Evolutionary conservation across 2,329 filamentous ascomycete species (phyloP), one percentile per base, ranked within the genome.

Genomic region (Alternaria sp.): DNA sequence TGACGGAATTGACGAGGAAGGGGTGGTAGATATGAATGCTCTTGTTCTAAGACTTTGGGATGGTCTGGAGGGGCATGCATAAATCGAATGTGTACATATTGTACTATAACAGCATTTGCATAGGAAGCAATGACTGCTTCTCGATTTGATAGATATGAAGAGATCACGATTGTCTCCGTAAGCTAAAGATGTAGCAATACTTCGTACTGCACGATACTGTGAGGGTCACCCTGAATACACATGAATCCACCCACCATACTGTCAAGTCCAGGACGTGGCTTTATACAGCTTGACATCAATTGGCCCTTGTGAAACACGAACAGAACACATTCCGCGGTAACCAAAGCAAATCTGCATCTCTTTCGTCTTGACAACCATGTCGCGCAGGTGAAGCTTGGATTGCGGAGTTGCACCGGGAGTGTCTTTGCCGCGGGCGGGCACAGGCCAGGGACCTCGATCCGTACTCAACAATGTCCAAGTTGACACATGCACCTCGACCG

Each of bases 1-100:
- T 93, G 6, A 83, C 86, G 74, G 86, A 91, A 77, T 83, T 96
- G 81, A 90, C 87, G 71, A 87, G 83, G 76, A 92, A 96, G 81
- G 93, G 93, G 3, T 96, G 93, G 92, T 96, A 83, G 58, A 66
- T n/a, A 7, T 17, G 12, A 3, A 51, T 44, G 15, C 40, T 11
- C 36, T 50, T 46, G 12, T 43, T 36, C 10, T n/a, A 3, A 3
- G 32, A 19, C 11, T 52, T 52, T 13, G 28, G 28, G 32, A 52
- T 52, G 47, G 25, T 21, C 10, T 15, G 26, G 46, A 61, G 44
- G 36, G 28, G 7, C 49, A 26, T 59, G 32, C 55, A 32, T 51
- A 15, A 50, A 36, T 43, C 46, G 17, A 28, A 51, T 13, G 56
- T 44, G 57, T 45, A 62, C 50, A 59, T 49, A 59, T n/a, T 50